These are phyloP conservation scores for Fraxinus xanthoxyloides DNA, from an alignment of 305 asterid species.

Conservation along the genomic window DNA sequence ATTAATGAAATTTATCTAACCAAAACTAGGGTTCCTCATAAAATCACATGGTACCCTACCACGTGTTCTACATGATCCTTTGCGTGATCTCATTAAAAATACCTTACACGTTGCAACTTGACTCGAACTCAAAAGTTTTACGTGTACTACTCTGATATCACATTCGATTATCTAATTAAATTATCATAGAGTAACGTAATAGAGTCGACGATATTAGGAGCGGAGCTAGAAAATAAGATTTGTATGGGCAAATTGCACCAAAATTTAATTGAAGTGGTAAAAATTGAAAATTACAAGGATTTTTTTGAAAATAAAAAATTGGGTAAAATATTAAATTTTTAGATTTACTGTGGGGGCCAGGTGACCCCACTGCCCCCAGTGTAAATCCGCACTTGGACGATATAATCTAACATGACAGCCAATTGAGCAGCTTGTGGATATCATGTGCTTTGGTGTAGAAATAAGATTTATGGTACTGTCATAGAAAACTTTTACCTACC, in stretches of 20 bases:
- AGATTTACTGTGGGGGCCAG: too few relatives aligned
- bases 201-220: not conserved
- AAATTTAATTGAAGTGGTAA: too few relatives aligned
- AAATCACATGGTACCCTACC: not conserved
- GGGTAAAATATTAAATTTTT: too few relatives aligned
- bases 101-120: not conserved
- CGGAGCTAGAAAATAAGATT: too few relatives aligned
- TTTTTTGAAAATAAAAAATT: too few relatives aligned
- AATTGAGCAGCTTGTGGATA: not conserved
- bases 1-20: not conserved
- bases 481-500: constrained; percentile 13
- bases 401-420: too few relatives aligned
- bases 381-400: too few relatives aligned
- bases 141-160: not conserved
- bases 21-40: not conserved
- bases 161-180: not conserved
- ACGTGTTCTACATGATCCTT: not conserved
- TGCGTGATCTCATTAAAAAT: not conserved
- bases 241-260: too few relatives aligned
- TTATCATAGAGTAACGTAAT: not conserved
- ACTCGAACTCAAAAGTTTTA: not conserved
- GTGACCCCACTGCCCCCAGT: too few relatives aligned
- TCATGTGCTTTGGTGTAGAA: constrained; percentile 12
- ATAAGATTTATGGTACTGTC: constrained; percentile 11
- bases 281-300: too few relatives aligned